Evolutionary conservation across 2,329 filamentous ascomycete species (phyloP).

Genomic region (Leptosphaerulina australis): DNA sequence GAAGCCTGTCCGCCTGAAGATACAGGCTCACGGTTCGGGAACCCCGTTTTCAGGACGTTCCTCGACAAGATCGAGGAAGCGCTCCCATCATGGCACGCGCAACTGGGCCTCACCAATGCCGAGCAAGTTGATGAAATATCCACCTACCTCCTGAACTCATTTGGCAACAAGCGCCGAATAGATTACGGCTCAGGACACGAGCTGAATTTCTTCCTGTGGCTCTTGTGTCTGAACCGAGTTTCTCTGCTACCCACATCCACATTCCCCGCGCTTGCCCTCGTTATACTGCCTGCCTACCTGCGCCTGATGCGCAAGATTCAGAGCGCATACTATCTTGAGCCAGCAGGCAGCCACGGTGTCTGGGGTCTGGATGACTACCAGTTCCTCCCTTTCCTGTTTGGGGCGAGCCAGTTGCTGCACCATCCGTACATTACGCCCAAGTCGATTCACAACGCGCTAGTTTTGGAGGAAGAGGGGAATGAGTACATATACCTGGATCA

Average conservation of each 20-base stretch:
- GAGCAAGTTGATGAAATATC: constrained; percentile 72
- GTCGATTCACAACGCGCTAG: constrained; percentile 81
- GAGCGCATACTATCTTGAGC: constrained; percentile 93
- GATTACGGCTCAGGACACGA: constrained; percentile 98
- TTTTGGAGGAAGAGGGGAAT: constrained; percentile 81
- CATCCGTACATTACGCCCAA: constrained; percentile 64
- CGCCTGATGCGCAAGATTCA: constrained; percentile 86
- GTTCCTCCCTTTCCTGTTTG: constrained; percentile 60
- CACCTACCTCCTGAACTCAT: constrained; percentile 80
- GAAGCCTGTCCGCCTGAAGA: constrained; percentile 78
- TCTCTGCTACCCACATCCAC: constrained; percentile 66
- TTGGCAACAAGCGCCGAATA: constrained; percentile 80
- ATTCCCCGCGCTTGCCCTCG: constrained; percentile 75
- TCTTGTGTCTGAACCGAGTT: constrained; percentile 89
- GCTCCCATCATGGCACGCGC: constrained; percentile 66
- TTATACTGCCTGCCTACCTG: constrained; percentile 83
- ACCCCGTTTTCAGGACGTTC: constrained; percentile 85
- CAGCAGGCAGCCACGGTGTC: constrained; percentile 61
- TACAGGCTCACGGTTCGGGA: constrained; percentile 91
- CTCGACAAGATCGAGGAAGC: constrained; percentile 66
- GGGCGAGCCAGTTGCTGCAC: constrained; percentile 63
- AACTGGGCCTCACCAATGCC: constrained; percentile 60
- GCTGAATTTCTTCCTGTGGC: constrained; percentile 95
- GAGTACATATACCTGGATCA: constrained; percentile 93
- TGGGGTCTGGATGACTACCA: constrained; percentile 62